Base-by-base conservation (phyloP, 805 yeast species). In the Saturnispora diversa region DNA sequence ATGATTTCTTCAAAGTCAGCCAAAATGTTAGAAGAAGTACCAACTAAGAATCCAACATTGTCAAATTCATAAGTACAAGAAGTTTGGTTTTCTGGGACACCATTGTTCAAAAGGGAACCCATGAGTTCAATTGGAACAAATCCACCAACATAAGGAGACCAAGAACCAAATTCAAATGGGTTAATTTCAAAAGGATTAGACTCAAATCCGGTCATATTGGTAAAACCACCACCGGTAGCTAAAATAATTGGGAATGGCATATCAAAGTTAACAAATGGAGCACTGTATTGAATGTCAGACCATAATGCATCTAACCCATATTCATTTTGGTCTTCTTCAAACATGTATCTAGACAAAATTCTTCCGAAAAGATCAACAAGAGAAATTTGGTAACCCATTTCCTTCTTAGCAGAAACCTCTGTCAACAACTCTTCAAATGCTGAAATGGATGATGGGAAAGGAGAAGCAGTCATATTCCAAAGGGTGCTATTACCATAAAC, bases 101-200 rank as follows among this genome's bases (percentile, higher is more conserved):
- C 95, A 45, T 75, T 65, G 15, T 61, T 50, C 20, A 81, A 69
- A 3, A 64, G 48, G 0, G 92, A 66, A 8, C 95, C 95, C 32
- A 85, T 55, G 53, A 78, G 81, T 55, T 75, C 70, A 34, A 74
- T 60, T 40, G 80, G 76, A 15, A 78, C 63, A 56, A 86, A 85
- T 6, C 80, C 68, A 37, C 71, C 67, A 42, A 81, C 62, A 3
- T 77, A 62, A 6, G 80, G 79, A 52, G 84, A 90, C 92, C 92
- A 86, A 3, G 92, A 77, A 11, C 96, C 96, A 54, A 86, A 66
- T 55, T 80, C 83, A 51, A 65, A 77, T 12, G 94, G 88, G 38
- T 68, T 70, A 40, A 73, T 55, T 49, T 77, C 75, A 45, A 77
- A 66, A 37, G 67, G 68, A 3, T 92, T 80, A 12, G 84, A 69